Evolutionary conservation across 192 early-diverging fungal genomes (phyloP), one percentile per base, ranked within the genome.

Genomic region (Dissophora ornata): DNA sequence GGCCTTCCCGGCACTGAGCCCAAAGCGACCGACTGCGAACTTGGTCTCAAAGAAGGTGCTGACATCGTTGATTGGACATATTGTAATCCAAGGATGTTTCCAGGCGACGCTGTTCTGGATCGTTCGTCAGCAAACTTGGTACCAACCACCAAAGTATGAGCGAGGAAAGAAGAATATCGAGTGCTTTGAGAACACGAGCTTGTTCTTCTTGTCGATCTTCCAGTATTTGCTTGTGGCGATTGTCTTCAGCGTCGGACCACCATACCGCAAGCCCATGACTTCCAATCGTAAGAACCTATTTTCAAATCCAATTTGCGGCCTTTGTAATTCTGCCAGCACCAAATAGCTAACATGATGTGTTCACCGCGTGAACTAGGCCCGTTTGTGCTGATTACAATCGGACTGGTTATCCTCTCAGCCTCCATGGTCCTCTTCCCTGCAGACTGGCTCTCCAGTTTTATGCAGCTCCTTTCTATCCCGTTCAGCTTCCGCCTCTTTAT

Each of bases 191-290:
- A 97, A 98, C 77, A 94, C 94, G 6, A 90, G 87, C 8, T 83
- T 99, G 58, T 99, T 99, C 79, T 67, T 97, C 55, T 36, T 93
- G 6, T 95, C 93, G 22, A 92, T 91, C 36, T 99, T 90, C 75
- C 96, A 98, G 84, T 99, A 99, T 74, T 83, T 98, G 25, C 75
- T 94, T 6, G 88, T 93, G 8, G 96, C 95, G 0, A 83, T 94
- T 38, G 94, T 97, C 19, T 97, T 98, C 73, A 95, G 93, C 82
- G 94, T 95, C 4, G 98, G 98, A 0, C 93, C 94, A 28, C 98
- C 97, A 1, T 99, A 97, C 66, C 90, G 96, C 58, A 89, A 95
- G 74, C 86, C 90, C 8, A 90, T 97, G 69, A 83, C 88, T 74
- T 92, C 89, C 54, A 99, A 99, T 75, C 81, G 93, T 95, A 85